phyloP scores from a whole-genome alignment of 2,329 filamentous ascomycete species.

The Fusarium phyllophilum region DNA sequence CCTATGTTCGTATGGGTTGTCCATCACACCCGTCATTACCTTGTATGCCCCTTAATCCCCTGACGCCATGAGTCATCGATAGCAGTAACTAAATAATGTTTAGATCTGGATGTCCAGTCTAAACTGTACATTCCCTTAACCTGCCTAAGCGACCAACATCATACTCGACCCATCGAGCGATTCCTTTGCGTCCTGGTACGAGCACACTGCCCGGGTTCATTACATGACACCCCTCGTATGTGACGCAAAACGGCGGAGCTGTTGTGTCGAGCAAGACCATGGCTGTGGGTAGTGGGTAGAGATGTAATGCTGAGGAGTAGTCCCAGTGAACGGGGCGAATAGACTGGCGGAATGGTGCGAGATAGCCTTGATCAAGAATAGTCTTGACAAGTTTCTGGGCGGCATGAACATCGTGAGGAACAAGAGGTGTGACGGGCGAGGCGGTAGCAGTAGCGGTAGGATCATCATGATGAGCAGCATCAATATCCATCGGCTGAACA shows the following conservation, averaged over 20 bases:
- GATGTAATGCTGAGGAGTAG: conserved; percentile 76
- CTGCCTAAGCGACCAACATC: conserved; percentile 72
- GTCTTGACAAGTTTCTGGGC: conserved; percentile 89
- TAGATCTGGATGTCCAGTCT: background rate
- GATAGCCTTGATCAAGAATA: conserved; percentile 86
- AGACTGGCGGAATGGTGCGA: conserved; percentile 86
- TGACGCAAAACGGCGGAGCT: conserved; percentile 83
- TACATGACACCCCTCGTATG: conserved; percentile 94
- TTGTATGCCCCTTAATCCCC: background rate
- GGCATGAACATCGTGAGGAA: conserved; percentile 64
- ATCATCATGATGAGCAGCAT: conserved; percentile 44
- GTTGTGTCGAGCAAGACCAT: conserved; percentile 86
- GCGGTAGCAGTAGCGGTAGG: conserved; percentile 24
- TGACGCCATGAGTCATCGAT: conserved; percentile 11
- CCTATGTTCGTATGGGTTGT: background rate
- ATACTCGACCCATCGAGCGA: conserved; percentile 89
- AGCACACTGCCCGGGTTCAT: conserved; percentile 89
- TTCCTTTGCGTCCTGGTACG: conserved; percentile 72
- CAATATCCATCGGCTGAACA: conserved; percentile 54
- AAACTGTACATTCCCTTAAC: conserved; percentile 72
- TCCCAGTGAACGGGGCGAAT: conserved; percentile 91
- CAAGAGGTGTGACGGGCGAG: conserved; percentile 50
- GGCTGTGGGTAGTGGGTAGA: conserved; percentile 90
- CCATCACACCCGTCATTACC: conserved; percentile 27
- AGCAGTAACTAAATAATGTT: background rate